phyloP scores from a whole-genome alignment of 202 grass and related monocot species.

The Setaria viridis region DNA sequence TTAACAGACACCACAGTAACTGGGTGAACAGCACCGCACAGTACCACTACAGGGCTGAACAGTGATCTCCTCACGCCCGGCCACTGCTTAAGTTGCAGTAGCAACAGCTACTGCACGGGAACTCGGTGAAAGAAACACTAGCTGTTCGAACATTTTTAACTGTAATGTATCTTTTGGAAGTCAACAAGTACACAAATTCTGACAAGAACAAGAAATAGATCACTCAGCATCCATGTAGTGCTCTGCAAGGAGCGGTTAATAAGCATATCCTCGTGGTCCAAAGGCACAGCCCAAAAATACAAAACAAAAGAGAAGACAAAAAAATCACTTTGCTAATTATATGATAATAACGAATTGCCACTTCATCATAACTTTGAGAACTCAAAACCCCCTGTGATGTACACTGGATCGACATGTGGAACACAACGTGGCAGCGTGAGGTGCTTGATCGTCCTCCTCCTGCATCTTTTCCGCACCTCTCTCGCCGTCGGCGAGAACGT shows the following conservation, averaged over 20 bases:
- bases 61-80: too few species aligned
- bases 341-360: constrained; percentile 37
- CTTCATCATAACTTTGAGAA: constrained; percentile 45
- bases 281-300: constrained; percentile 24
- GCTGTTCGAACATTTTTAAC: not conserved
- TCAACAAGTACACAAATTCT: constrained; percentile 45
- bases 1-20: too few species aligned
- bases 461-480: too few species aligned
- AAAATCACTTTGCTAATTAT: constrained; percentile 50
- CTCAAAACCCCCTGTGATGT: constrained; percentile 32
- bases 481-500: too few species aligned
- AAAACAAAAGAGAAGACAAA: constrained; percentile 8
- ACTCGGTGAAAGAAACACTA: not conserved
- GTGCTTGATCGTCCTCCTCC: too few species aligned
- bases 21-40: too few species aligned
- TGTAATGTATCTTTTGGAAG: constrained; percentile 14
- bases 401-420: too few species aligned
- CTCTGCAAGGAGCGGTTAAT: constrained; percentile 34
- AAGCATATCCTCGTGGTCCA: constrained; percentile 31
- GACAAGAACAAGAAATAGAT: constrained; percentile 36
- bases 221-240: constrained; percentile 47
- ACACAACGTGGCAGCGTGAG: too few species aligned
- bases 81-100: too few species aligned
- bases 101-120: too few species aligned
- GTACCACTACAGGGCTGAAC: too few species aligned